Evolutionary conservation across 2,329 filamentous ascomycete genomes (phyloP).

Genomic region (Ceratocystis lukuohia): DNA sequence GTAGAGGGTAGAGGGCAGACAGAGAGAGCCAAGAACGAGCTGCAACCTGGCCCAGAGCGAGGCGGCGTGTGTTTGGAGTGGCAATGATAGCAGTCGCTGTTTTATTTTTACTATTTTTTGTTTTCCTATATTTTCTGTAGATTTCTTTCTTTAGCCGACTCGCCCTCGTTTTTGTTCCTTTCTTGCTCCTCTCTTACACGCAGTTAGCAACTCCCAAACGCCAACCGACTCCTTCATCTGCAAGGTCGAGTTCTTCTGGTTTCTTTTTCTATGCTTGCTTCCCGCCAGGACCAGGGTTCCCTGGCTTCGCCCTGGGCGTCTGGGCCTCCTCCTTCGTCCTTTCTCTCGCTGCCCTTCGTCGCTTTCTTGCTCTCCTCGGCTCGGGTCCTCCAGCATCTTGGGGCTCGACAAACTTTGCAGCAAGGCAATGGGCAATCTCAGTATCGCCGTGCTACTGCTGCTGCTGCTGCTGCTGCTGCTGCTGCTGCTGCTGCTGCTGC

Average conservation of each 20-base stretch:
- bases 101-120: not conserved
- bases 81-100: not conserved
- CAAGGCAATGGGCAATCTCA: too few relatives aligned
- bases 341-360: not conserved
- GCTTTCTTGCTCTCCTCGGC: too few relatives aligned
- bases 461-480: too few relatives aligned
- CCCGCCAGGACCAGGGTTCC: not conserved
- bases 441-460: too few relatives aligned
- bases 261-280: not conserved
- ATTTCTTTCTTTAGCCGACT: not conserved
- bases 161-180: not conserved
- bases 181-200: not conserved
- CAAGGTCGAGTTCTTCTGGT: not conserved
- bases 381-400: too few relatives aligned
- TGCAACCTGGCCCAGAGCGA: too few relatives aligned
- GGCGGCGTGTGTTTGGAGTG: too few relatives aligned
- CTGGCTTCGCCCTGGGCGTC: not conserved
- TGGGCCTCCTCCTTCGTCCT: not conserved
- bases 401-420: too few relatives aligned
- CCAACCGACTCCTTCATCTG: conserved; percentile 7
- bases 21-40: too few relatives aligned
- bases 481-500: too few relatives aligned
- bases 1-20: too few relatives aligned
- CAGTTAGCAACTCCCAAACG: not conserved
- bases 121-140: not conserved